Percentiles rank a stretch among this genome's conserved stretches.
Evolutionary conservation across 139 green algal genomes (phyloP).

Genomic region (Micractinium sp.): DNA sequence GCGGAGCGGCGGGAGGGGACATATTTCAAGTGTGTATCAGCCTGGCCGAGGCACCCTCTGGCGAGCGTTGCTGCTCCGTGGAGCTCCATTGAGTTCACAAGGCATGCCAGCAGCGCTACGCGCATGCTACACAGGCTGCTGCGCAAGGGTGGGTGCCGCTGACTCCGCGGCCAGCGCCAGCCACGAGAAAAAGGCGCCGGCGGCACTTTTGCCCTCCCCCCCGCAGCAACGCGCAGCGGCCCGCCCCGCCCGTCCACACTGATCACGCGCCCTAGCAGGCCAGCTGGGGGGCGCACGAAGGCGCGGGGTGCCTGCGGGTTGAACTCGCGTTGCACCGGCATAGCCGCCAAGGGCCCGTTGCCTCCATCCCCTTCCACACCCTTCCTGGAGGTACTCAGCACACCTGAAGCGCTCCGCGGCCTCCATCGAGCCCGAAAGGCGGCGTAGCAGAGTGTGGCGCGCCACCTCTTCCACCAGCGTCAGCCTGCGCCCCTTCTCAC

Average conservation of each 20-base stretch:
- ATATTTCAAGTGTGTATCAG: too few relatives aligned
- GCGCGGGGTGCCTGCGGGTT: not conserved
- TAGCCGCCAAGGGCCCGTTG: not conserved
- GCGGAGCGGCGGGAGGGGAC: too few relatives aligned
- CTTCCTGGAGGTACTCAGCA: not conserved
- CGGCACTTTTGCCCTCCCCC: not conserved
- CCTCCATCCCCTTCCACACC: not conserved
- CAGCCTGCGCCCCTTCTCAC: conserved; percentile 5
- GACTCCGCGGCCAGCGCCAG: not conserved
- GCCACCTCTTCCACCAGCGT: conserved; percentile 36
- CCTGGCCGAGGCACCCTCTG: too few relatives aligned
- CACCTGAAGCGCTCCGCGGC: conserved; percentile 45
- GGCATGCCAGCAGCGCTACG: too few relatives aligned
- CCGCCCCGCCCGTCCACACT: not conserved
- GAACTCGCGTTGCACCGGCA: not conserved
- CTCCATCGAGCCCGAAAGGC: not conserved
- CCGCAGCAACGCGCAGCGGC: not conserved
- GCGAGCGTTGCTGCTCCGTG: too few relatives aligned
- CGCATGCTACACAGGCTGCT: too few relatives aligned
- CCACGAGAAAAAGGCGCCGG: not conserved
- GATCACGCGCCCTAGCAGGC: not conserved
- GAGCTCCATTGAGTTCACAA: too few relatives aligned
- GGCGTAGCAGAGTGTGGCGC: not conserved
- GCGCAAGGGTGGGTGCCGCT: not conserved
- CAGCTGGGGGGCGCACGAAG: not conserved